Percentiles rank a stretch among this genome's conserved stretches.
Conservation (phyloP, 108 stramenopile species). For the Aurantiochytrium sp. region DNA sequence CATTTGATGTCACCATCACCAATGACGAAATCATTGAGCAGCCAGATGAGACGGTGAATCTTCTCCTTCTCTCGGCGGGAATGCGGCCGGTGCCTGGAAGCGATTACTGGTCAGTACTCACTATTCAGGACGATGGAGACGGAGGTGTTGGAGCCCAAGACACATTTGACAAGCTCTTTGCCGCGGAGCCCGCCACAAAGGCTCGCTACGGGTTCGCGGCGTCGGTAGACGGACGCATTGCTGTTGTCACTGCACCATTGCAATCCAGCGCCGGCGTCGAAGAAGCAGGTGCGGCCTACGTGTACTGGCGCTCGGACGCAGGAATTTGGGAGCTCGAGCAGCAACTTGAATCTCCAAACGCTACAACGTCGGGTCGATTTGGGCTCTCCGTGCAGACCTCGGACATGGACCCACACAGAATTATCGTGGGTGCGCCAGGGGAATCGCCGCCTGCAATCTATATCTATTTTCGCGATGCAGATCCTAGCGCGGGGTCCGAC, state of each 20-base stretch:
- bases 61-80: conserved; percentile 55
- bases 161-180: background rate
- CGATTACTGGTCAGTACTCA: conserved; percentile 36
- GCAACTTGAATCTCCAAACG: background rate
- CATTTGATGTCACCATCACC: conserved; percentile 36
- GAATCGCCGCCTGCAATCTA: background rate
- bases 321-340: conserved; percentile 1
- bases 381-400: background rate
- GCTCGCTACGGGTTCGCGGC: background rate
- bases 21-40: conserved; percentile 58
- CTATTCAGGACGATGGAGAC: conserved; percentile 57
- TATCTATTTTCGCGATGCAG: background rate
- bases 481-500: background rate
- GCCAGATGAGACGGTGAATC: conserved; percentile 53
- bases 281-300: background rate
- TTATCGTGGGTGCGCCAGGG: background rate
- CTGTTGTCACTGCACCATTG: background rate
- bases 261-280: background rate
- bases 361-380: background rate
- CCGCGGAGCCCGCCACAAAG: background rate
- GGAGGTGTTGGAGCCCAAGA: conserved; percentile 20
- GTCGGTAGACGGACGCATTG: background rate
- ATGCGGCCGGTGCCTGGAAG: conserved; percentile 63
- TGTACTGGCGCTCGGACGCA: background rate
- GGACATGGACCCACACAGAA: background rate